Base-by-base conservation (phyloP, 106 monocot species). In the Hemerocallis citrina region DNA sequence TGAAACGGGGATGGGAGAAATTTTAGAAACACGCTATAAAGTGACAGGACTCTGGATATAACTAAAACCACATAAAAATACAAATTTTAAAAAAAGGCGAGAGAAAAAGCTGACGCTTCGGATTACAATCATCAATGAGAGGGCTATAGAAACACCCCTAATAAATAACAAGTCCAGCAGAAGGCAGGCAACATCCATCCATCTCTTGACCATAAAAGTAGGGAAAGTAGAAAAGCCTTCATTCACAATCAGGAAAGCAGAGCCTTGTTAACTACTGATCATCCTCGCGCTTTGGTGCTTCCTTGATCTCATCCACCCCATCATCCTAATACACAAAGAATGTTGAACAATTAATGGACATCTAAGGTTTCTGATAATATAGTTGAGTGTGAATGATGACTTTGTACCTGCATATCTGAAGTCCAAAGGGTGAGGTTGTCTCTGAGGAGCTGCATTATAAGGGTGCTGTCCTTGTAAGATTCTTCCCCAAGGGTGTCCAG, bases 221-320 rank as follows among this genome's bases (percentile, higher is more conserved):
- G 55, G 32, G 11, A n/a, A 32, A n/a, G 5, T 23, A 32, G n/a
- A 32, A 33, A 15, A 7, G 31, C 29, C 29, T 0, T 2, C 6
- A 8, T 2, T 27, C 31, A 24, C 23, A 54, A 54, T 33, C 20
- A n/a, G 29, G 29, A 32, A 52, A 52, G 14, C 29, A 4, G 15
- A 50, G 23, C 50, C 29, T 29, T 29, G 14, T 6, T 13, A 12
- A 12, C 33, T 67, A 43, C 55, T 67, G 44, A n/a, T 69, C 70
- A 38, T 70, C 70, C 28, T 62, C 70, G 24, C 11, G 52, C 40
- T 74, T 74, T 38, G 66, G 47, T 40, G 73, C 39, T 35, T 66
- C 73, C 40, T 74, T 74, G 15, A 74, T 42, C 10, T 74, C 73
- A 22, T 74, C 73, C 16, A 39, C 73, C 16, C 73, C 73, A 50